Evolutionary conservation across 768 basidiomycete species (phyloP), one percentile per base, ranked within the genome.

Genomic region (Kwoniella europaea): DNA sequence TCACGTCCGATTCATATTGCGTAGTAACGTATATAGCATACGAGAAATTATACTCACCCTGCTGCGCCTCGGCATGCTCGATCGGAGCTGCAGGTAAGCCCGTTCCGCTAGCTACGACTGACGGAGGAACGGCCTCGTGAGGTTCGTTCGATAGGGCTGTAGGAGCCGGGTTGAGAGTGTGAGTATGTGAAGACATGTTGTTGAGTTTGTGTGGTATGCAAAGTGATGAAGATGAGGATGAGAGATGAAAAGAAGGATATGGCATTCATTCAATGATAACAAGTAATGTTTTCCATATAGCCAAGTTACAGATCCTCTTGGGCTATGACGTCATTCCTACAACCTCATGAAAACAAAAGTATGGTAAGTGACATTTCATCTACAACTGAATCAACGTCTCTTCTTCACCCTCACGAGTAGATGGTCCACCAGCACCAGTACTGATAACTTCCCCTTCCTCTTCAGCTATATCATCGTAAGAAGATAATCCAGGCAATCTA

Each of bases 31-130:
- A 24, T 24, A 24, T 24, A 24, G 24, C 24, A 24, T 24, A 24
- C 24, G 24, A 24, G 24, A 24, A 24, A 24, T 24, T 24, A 24
- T 24, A 76, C 76, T 72, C 66, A 79, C 78, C 78, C 59, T 79
- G 76, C 59, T 79, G 78, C 43, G 68, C 70, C 29, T 74, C 78
- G 20, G 71, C 68, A n/a, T 67, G 69, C 9, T 76, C 78, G 4
- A 24, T 43, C 2, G 65, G 64, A 4, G 69, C 64, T n/a, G 57
- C 18, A 43, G 69, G 69, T 46, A 70, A 60, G 54, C 42, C 73
- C 64, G 65, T 79, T 70, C 41, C 71, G 46, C 71, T 71, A 20
- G 78, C 78, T 15, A 79, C 78, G 22, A 69, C 62, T 29, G 63
- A 64, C 4, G 73, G 73, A 43, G 68, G 68, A 15, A 69, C 64